Percentiles rank a stretch among this genome's conserved stretches.
These are phyloP conservation scores for Penicillium alfredii DNA, from an alignment of 495 filamentous ascomycete genomes.

Conservation along the genomic window DNA sequence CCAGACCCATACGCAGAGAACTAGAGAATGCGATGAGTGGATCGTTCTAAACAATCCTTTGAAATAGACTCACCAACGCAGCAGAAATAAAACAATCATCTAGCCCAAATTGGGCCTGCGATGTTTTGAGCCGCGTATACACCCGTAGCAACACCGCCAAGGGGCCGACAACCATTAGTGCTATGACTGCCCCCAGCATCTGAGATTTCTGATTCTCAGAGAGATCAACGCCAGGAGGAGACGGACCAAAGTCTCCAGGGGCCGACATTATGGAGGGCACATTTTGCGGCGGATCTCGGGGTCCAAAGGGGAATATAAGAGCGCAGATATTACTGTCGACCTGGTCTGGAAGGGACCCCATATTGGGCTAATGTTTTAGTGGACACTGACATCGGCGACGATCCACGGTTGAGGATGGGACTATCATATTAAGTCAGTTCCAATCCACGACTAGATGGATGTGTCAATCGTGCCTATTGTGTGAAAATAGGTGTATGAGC, in stretches of 20 bases:
- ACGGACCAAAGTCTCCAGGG: slow-evolving; percentile 7
- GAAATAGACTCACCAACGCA: slow-evolving; percentile 3
- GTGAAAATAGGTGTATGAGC: too few species aligned
- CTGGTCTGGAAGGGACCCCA: too few species aligned
- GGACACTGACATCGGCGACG: too few species aligned
- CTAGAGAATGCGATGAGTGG: background rate
- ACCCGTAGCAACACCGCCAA: slow-evolving; percentile 6
- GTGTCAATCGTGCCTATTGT: too few species aligned
- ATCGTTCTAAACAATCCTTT: background rate
- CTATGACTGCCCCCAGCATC: slow-evolving; percentile 9
- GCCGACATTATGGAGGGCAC: background rate
- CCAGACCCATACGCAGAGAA: slow-evolving; percentile 2
- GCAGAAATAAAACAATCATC: slow-evolving; percentile 11
- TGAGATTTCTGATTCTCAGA: slow-evolving; percentile 3
- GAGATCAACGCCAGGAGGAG: slow-evolving; percentile 7
- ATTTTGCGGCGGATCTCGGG: too few species aligned
- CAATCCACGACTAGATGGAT: too few species aligned
- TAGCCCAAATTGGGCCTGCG: slow-evolving; percentile 4
- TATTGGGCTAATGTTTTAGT: too few species aligned
- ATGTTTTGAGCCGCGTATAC: slow-evolving; percentile 1
- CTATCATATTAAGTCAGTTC: too few species aligned
- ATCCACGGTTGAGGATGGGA: slow-evolving; percentile 2
- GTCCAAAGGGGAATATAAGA: too few species aligned
- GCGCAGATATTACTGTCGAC: too few species aligned
- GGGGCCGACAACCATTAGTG: slow-evolving; percentile 4